These are phyloP conservation scores for Pichia sp. DNA, from an alignment of 1,139 yeast species.

Conservation along the genomic window DNA sequence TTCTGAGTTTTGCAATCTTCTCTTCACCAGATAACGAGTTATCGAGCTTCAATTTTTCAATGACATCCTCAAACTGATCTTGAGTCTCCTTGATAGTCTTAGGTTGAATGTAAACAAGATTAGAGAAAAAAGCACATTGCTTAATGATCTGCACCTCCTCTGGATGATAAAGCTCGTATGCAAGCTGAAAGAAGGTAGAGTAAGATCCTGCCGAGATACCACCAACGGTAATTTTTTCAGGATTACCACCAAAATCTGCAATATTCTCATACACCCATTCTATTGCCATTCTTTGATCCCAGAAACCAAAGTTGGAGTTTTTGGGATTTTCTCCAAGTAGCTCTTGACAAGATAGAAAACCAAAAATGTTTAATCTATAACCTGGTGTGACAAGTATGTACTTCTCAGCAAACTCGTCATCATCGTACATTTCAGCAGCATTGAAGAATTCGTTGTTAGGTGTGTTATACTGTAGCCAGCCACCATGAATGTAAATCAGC, in stretches of 20 bases:
- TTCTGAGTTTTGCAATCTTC: constrained; percentile 13
- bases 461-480: constrained; percentile 33
- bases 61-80: constrained; percentile 31
- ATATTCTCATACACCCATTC: constrained; percentile 34
- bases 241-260: constrained; percentile 28
- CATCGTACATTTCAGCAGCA: constrained; percentile 23
- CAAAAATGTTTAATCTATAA: constrained; percentile 34
- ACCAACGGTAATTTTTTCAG: constrained; percentile 26
- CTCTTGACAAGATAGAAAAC: constrained; percentile 30
- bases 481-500: constrained; percentile 34
- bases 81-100: constrained; percentile 29
- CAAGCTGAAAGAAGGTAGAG: constrained; percentile 31
- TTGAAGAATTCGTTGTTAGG: constrained; percentile 23
- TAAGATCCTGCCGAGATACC: constrained; percentile 31
- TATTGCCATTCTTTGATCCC: constrained; percentile 35
- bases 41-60: constrained; percentile 17
- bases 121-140: constrained; percentile 30
- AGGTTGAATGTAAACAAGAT: constrained; percentile 31
- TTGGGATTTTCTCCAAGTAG: constrained; percentile 24
- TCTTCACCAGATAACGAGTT: constrained; percentile 8
- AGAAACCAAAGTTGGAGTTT: constrained; percentile 34
- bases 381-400: constrained; percentile 34
- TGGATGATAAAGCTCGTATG: constrained; percentile 32
- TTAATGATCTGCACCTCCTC: constrained; percentile 30
- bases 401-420: constrained; percentile 23